Conservation (phyloP, 2,329 filamentous ascomycete genomes). For the Ophiocordyceps camponoti-rufipedis region DNA sequence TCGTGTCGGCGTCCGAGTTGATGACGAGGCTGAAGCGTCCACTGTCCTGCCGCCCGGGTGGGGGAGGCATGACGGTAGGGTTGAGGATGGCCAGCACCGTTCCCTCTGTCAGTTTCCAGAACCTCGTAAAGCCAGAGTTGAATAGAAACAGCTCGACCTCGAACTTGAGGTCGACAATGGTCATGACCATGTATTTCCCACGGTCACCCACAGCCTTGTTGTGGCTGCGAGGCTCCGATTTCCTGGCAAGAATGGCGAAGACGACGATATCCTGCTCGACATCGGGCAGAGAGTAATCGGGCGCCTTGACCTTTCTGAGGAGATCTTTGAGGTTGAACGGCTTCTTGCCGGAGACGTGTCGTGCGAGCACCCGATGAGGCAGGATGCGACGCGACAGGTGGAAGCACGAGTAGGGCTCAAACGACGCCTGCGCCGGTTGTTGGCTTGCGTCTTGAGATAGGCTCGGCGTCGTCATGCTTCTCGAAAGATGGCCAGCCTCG, state of each 20-base stretch:
- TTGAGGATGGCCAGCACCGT: slow-evolving; percentile 87
- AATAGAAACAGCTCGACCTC: slow-evolving; percentile 88
- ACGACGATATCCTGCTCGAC: slow-evolving; percentile 80
- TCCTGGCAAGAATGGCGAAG: slow-evolving; percentile 72
- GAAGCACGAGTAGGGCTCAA: slow-evolving; percentile 72
- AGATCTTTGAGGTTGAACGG: slow-evolving; percentile 65
- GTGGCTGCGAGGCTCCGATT: slow-evolving; percentile 59
- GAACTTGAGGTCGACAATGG: slow-evolving; percentile 73
- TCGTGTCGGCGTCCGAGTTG: slow-evolving; percentile 68
- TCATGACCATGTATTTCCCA: slow-evolving; percentile 86
- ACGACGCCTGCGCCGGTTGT: slow-evolving; percentile 25
- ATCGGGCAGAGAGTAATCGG: slow-evolving; percentile 64
- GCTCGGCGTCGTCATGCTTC: slow-evolving; percentile 24
- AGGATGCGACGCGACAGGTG: slow-evolving; percentile 73
- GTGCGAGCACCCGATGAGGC: slow-evolving; percentile 61
- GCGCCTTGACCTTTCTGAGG: slow-evolving; percentile 62
- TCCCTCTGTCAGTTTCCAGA: slow-evolving; percentile 87
- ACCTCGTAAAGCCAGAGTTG: slow-evolving; percentile 73
- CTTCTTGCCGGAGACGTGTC: slow-evolving; percentile 63
- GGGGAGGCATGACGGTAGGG: slow-evolving; percentile 76
- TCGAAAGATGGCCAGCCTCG: slow-evolving; percentile 13
- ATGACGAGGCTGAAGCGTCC: slow-evolving; percentile 76
- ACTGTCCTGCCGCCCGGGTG: slow-evolving; percentile 53
- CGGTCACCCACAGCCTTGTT: slow-evolving; percentile 34
- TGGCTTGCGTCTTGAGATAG: slow-evolving; percentile 4